These are phyloP conservation scores for Wallacemonas sp. DNA, from an alignment of 208 protist species.

Conservation along the genomic window DNA sequence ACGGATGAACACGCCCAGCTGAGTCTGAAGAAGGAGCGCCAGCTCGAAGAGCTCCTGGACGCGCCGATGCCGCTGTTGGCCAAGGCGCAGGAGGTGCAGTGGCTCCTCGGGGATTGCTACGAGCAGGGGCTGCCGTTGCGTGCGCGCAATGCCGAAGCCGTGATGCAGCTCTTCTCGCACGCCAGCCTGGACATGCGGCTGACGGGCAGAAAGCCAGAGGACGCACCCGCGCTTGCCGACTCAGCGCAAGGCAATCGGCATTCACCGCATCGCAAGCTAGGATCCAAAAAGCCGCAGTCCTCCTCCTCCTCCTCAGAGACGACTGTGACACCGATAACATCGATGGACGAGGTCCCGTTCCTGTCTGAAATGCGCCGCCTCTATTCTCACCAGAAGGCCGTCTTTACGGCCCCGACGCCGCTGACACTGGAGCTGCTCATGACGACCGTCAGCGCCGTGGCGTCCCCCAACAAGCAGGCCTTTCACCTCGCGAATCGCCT, in stretches of 20 bases:
- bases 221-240: background rate
- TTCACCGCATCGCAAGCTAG: too few relatives aligned
- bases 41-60: conserved; percentile 63
- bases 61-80: conserved; percentile 57
- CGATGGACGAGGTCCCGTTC: conserved; percentile 52
- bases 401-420: conserved; percentile 69
- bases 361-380: conserved; percentile 67
- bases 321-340: too few relatives aligned
- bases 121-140: conserved; percentile 48
- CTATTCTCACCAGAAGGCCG: conserved; percentile 65
- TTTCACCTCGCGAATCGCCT: conserved; percentile 79
- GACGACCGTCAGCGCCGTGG: conserved; percentile 48
- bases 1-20: conserved; percentile 55
- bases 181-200: conserved; percentile 59
- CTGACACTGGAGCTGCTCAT: conserved; percentile 78
- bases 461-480: conserved; percentile 25
- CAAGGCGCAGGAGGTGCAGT: conserved; percentile 56
- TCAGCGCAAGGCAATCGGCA: background rate
- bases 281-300: background rate
- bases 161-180: conserved; percentile 65
- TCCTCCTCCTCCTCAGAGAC: too few relatives aligned
- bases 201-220: conserved; percentile 12
- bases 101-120: conserved; percentile 54
- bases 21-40: conserved; percentile 73
- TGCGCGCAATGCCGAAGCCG: conserved; percentile 53